phyloP scores from a whole-genome alignment of 495 filamentous ascomycete species.

The Trypethelium eluteriae region DNA sequence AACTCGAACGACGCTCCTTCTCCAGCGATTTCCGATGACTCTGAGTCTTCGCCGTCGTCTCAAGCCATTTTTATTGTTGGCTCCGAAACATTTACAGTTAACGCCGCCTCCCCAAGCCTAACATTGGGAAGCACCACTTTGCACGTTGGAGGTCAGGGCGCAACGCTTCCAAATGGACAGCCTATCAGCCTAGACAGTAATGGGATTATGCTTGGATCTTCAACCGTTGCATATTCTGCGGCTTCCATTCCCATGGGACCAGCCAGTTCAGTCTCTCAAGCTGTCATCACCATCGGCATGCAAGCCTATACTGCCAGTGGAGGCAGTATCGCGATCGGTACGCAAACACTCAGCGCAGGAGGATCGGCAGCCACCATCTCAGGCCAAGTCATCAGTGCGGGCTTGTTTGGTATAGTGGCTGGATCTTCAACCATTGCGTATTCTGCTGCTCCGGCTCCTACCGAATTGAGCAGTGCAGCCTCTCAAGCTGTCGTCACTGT shows the following conservation, averaged over 20 bases:
- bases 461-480: background rate
- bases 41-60: background rate
- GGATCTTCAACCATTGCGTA: background rate
- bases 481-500: background rate
- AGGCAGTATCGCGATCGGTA: background rate
- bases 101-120: background rate
- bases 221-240: background rate
- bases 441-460: background rate
- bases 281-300: background rate
- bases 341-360: background rate
- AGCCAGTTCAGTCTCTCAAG: background rate
- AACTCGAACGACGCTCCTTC: background rate
- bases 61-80: background rate
- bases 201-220: background rate
- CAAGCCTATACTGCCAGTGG: background rate
- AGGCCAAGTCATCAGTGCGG: background rate
- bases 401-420: background rate
- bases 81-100: background rate
- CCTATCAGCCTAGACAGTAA: background rate
- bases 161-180: background rate
- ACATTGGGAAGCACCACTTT: background rate
- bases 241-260: background rate
- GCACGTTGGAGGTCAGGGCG: background rate
- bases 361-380: background rate
- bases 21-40: background rate